phyloP scores from a whole-genome alignment of 2,329 filamentous ascomycete genomes.

The Sordariomycetes sp. region DNA sequence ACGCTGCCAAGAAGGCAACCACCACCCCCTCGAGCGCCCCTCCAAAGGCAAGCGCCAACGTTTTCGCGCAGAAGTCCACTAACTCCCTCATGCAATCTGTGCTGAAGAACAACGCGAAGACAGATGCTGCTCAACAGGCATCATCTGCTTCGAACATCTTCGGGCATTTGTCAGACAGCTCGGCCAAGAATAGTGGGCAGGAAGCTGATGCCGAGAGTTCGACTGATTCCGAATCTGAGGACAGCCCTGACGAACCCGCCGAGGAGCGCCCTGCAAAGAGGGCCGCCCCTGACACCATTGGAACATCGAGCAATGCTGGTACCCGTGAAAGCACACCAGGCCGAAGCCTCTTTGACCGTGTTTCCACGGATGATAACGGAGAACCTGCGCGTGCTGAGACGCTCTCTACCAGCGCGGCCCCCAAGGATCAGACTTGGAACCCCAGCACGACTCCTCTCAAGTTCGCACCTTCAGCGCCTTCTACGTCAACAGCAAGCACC shows the following conservation, averaged over 20 bases:
- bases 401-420: constrained; percentile 13
- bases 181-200: constrained; percentile 42
- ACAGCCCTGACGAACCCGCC: constrained; percentile 31
- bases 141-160: constrained; percentile 42
- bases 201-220: constrained; percentile 38
- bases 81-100: constrained; percentile 32
- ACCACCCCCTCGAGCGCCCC: constrained; percentile 21
- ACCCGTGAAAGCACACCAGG: constrained; percentile 35
- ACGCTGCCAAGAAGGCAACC: constrained; percentile 42
- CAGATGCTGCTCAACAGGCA: constrained; percentile 9
- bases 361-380: constrained; percentile 39
- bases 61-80: constrained; percentile 24
- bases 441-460: constrained; percentile 44
- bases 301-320: constrained; percentile 26
- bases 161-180: constrained; percentile 47
- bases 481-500: too few relatives aligned
- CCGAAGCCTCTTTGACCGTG: constrained; percentile 46
- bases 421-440: constrained; percentile 29
- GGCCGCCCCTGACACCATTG: neutral
- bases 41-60: constrained; percentile 19
- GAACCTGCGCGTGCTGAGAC: constrained; percentile 34
- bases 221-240: constrained; percentile 31
- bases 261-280: constrained; percentile 27
- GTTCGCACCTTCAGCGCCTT: constrained; percentile 27
- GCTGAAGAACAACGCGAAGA: constrained; percentile 27